Evolutionary conservation across 805 yeast genomes (phyloP).

Genomic region (Metschnikowia gruessii): DNA sequence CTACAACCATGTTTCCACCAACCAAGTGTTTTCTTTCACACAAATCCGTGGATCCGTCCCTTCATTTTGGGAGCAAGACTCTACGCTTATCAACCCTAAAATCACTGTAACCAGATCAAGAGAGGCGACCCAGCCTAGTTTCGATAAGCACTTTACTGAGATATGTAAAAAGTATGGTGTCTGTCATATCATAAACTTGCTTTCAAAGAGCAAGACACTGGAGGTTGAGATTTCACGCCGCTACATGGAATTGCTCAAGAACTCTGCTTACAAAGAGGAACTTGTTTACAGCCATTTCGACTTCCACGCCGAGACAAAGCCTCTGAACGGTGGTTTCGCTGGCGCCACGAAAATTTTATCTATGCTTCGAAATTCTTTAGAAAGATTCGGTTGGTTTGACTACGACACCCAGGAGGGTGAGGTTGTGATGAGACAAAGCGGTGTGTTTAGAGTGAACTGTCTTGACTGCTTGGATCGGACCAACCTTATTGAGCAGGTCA

Average conservation of each 20-base stretch:
- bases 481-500: constrained; percentile 80
- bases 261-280: constrained; percentile 29
- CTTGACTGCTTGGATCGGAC: constrained; percentile 94
- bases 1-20: constrained; percentile 44
- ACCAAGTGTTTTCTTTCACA: constrained; percentile 66
- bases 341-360: constrained; percentile 73
- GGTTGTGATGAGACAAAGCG: constrained; percentile 73
- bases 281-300: constrained; percentile 76
- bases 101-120: constrained; percentile 82
- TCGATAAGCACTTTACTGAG: constrained; percentile 73
- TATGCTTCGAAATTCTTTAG: constrained; percentile 59
- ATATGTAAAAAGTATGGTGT: constrained; percentile 77
- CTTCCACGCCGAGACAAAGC: constrained; percentile 89
- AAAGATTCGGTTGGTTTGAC: constrained; percentile 79
- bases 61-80: constrained; percentile 96
- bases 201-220: constrained; percentile 69
- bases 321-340: constrained; percentile 72
- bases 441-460: constrained; percentile 91
- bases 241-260: constrained; percentile 55
- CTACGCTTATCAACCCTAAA: constrained; percentile 86
- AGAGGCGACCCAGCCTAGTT: constrained; percentile 91
- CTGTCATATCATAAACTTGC: constrained; percentile 82
- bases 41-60: constrained; percentile 97
- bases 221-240: constrained; percentile 71
- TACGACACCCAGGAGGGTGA: constrained; percentile 57